phyloP scores from a whole-genome alignment of 352 stramenopile genomes.

The Phytophthora gonapodyides region DNA sequence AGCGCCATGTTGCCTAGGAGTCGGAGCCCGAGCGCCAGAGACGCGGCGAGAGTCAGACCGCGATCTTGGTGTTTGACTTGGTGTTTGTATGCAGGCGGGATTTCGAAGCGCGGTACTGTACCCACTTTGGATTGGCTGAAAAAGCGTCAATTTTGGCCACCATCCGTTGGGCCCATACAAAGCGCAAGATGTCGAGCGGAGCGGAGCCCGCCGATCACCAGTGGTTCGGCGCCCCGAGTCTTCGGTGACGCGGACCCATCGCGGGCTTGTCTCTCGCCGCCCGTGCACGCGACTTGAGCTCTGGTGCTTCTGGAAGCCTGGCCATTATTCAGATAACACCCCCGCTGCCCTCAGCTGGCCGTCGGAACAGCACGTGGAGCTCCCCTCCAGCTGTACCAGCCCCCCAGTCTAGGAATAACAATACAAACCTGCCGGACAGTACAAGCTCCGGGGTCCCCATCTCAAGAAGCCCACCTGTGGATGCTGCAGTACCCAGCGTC shows the following conservation, averaged over 20 bases:
- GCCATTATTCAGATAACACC: conserved; percentile 35
- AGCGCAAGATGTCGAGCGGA: conserved; percentile 23
- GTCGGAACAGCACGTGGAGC: conserved; percentile 15
- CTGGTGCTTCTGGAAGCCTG: conserved; percentile 4
- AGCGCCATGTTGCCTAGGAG: neutral
- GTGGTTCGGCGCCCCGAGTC: conserved; percentile 6
- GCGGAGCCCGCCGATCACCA: conserved; percentile 25
- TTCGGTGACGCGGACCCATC: conserved; percentile 13
- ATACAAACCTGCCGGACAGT: conserved; percentile 28
- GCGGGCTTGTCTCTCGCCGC: conserved; percentile 28
- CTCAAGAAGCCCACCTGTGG: conserved; percentile 25
- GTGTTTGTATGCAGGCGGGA: conserved; percentile 5
- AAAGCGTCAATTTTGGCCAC: conserved; percentile 18
- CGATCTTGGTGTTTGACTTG: conserved; percentile 5
- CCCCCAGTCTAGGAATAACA: conserved; percentile 15
- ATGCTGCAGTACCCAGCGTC: conserved; percentile 31
- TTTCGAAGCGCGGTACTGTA: conserved; percentile 13
- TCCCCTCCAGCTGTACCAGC: neutral
- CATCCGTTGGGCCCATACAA: conserved; percentile 31
- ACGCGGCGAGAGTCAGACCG: conserved; percentile 14
- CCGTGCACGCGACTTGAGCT: conserved; percentile 30
- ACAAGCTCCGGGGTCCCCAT: conserved; percentile 29
- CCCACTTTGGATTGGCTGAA: conserved; percentile 26
- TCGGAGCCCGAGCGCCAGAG: conserved; percentile 3
- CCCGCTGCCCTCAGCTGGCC: conserved; percentile 11